These are phyloP conservation scores for Graphium sp. DNA, from an alignment of 2,329 filamentous ascomycete genomes.

Conservation along the genomic window DNA sequence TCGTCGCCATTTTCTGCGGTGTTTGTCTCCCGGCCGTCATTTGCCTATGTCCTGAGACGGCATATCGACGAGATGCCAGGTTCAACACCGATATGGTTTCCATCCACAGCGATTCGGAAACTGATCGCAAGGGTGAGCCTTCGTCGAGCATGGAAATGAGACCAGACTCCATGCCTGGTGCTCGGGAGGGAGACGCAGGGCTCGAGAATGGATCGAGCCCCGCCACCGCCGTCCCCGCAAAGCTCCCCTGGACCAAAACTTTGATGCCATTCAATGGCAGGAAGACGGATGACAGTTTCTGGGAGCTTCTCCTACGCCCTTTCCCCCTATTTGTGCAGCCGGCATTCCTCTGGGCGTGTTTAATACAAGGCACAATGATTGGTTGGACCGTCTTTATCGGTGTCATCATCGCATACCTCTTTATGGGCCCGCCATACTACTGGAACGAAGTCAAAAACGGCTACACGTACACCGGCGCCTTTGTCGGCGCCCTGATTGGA, in stretches of 20 bases:
- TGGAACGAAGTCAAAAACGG: conserved; percentile 70
- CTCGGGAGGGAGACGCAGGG: background rate
- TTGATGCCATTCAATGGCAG: conserved; percentile 63
- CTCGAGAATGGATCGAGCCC: background rate
- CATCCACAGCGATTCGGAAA: no score
- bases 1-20: conserved; percentile 71
- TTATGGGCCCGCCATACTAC: conserved; percentile 64
- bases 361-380: conserved; percentile 80
- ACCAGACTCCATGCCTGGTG: background rate
- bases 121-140: conserved; percentile 9
- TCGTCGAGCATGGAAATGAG: background rate
- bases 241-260: conserved; percentile 42
- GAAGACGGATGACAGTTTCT: conserved; percentile 62
- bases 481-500: conserved; percentile 65
- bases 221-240: conserved; percentile 14
- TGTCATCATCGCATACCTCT: conserved; percentile 66
- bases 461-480: conserved; percentile 76
- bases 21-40: conserved; percentile 53
- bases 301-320: conserved; percentile 49
- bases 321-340: conserved; percentile 74
- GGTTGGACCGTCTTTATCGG: conserved; percentile 93
- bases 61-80: conserved; percentile 48
- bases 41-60: conserved; percentile 73
- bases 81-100: conserved; percentile 53
- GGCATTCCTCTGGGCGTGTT: conserved; percentile 60